Conservation (phyloP, 345 rosid genomes). For the Sisymbrium altissimum region DNA sequence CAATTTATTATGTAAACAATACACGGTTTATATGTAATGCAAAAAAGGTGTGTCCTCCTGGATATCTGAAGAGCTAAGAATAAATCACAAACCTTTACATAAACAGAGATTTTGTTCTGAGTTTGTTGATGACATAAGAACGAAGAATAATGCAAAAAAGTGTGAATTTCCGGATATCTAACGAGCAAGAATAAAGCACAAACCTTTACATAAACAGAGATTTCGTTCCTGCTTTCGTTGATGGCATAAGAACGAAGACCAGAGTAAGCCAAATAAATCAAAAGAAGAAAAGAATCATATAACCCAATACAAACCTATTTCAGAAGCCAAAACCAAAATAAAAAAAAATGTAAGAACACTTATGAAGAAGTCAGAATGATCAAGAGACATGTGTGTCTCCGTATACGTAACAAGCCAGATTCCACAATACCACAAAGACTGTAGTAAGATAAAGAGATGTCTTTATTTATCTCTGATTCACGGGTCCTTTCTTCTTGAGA, state of each 20-base stretch:
- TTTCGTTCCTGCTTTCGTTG: neutral
- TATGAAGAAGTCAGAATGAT: neutral
- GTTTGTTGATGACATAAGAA: neutral
- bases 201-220: neutral
- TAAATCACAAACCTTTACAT: neutral
- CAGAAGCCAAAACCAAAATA: neutral
- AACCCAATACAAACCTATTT: slow-evolving; percentile 8
- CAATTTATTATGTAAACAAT: too few species aligned
- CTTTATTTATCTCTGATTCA: slow-evolving; percentile 18
- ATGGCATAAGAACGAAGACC: neutral
- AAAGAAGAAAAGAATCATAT: slow-evolving; percentile 30
- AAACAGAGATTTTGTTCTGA: neutral
- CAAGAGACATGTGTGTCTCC: neutral
- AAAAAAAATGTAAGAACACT: neutral
- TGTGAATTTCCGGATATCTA: neutral
- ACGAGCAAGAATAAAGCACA: neutral
- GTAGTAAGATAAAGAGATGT: neutral
- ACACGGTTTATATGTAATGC: neutral
- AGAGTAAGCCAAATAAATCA: neutral
- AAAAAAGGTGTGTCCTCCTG: neutral
- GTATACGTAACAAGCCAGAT: neutral
- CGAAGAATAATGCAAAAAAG: neutral
- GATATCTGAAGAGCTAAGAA: neutral
- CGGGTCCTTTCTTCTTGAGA: slow-evolving; percentile 76
- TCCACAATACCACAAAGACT: neutral